Evolutionary conservation across 805 yeast species (phyloP), one percentile per base, ranked within the genome.

Genomic region (Metschnikowia hibisci): DNA sequence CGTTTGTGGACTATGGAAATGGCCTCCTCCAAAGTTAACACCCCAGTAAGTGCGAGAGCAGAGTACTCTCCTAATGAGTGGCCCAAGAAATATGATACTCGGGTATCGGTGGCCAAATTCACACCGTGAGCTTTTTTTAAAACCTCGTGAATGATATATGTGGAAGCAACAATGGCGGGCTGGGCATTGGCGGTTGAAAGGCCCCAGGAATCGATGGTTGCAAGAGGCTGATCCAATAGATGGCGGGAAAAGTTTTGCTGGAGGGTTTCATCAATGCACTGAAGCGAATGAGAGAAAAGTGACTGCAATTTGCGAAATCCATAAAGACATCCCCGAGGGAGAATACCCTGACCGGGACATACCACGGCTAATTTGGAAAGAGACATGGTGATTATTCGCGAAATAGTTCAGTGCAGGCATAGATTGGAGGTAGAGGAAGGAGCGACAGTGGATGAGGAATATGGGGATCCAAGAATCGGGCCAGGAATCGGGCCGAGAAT

Each of bases 161-260:
- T 65, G 4, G 77, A 58, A 2, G 73, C 62, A 25, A 77, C 57
- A 9, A 77, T 70, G 18, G 80, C 73, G 3, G 82, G 82, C 62
- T 78, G 83, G 16, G 81, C 80, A 51, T 72, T 63, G 33, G 55
- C 43, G 13, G 57, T 52, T 31, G 49, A 41, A n/a, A 42, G 41
- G 36, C 45, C 41, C 55, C 55, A 52, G 6, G 43, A 10, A 20
- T 50, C 54, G 20, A 47, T 35, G 23, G n/a, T n/a, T 9, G 32
- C 15, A 11, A 44, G 40, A 8, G 52, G 43, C 10, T 14, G 30
- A 16, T 38, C 47, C 18, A 50, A 32, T 14, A 53, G 55, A 31
- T 41, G 28, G 4, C 28, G 10, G 27, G 49, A 42, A 25, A 50
- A 48, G 12, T 27, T 22, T 25, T 40, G 37, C 33, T 50, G 48